A percentile compares a stretch with the other conserved stretches of the same genome.
Evolutionary conservation across 1,284 basidiomycete species (phyloP).

Genomic region (Hymenochaete sp.): DNA sequence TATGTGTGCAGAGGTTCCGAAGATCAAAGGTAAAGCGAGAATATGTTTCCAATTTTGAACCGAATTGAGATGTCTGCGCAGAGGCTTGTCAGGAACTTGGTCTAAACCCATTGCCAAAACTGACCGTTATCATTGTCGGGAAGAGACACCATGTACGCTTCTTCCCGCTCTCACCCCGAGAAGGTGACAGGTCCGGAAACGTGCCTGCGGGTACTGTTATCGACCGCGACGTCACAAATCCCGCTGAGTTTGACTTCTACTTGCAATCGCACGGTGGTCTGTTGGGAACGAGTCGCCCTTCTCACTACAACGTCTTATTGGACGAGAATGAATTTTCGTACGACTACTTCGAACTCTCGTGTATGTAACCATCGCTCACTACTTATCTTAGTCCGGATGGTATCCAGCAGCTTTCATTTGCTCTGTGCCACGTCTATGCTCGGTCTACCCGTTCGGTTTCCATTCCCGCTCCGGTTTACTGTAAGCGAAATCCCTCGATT

Average conservation of each 20-base stretch:
- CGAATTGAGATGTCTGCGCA: constrained; percentile 23
- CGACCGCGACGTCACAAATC: constrained; percentile 61
- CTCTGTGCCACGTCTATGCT: constrained; percentile 75
- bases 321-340: constrained; percentile 52
- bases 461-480: constrained; percentile 77
- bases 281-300: constrained; percentile 49
- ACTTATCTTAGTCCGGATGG: constrained; percentile 43
- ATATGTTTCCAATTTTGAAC: neutral
- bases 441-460: constrained; percentile 77
- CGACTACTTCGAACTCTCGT: constrained; percentile 18
- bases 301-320: constrained; percentile 60
- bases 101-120: constrained; percentile 44
- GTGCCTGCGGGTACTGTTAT: constrained; percentile 70
- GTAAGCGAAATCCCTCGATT: constrained; percentile 33
- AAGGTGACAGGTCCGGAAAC: constrained; percentile 61
- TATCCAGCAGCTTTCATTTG: constrained; percentile 63
- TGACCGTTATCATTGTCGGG: constrained; percentile 68
- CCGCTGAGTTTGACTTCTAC: constrained; percentile 76
- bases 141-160: constrained; percentile 71
- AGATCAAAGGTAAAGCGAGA: constrained; percentile 40
- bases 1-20: constrained; percentile 40
- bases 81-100: constrained; percentile 47
- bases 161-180: constrained; percentile 47
- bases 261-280: constrained; percentile 67
- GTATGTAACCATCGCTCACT: constrained; percentile 15